Conservation (phyloP, 805 yeast species). For the Teunomyces funiuensis region DNA sequence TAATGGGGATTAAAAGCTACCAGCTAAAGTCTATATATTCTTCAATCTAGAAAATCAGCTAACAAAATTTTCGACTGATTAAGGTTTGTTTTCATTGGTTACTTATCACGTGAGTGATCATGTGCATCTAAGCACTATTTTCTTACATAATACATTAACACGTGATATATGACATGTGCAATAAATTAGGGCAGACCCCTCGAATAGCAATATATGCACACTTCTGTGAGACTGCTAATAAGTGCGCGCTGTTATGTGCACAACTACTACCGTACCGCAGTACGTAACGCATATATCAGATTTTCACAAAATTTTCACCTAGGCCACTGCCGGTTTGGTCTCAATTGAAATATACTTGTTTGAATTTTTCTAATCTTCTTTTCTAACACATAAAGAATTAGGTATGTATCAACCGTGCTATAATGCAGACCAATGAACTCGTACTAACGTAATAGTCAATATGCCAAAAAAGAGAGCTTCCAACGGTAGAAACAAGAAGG, state of each 20-base stretch:
- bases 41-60: conserved; percentile 6
- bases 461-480: conserved; percentile 99
- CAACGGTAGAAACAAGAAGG: conserved; percentile 99
- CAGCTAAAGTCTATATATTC: conserved; percentile 4
- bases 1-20: conserved; percentile 4
- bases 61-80: conserved; percentile 6
- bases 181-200: not conserved
- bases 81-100: conserved; percentile 6
- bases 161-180: not conserved
- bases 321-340: conserved; percentile 2
- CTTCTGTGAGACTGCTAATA: not conserved
- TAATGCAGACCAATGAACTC: not conserved
- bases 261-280: not conserved
- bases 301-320: conserved; percentile 5
- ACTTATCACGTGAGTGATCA: conserved; percentile 4
- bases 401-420: conserved; percentile 2
- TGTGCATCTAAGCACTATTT: not conserved
- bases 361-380: conserved; percentile 5
- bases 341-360: conserved; percentile 5
- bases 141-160: not conserved
- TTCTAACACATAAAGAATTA: conserved; percentile 5
- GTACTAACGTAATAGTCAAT: conserved; percentile 41
- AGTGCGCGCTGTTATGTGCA: not conserved
- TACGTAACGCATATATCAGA: not conserved
- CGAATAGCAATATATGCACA: not conserved